Conservation (phyloP, 2,329 filamentous ascomycete genomes). For the Fusarium aywerte region DNA sequence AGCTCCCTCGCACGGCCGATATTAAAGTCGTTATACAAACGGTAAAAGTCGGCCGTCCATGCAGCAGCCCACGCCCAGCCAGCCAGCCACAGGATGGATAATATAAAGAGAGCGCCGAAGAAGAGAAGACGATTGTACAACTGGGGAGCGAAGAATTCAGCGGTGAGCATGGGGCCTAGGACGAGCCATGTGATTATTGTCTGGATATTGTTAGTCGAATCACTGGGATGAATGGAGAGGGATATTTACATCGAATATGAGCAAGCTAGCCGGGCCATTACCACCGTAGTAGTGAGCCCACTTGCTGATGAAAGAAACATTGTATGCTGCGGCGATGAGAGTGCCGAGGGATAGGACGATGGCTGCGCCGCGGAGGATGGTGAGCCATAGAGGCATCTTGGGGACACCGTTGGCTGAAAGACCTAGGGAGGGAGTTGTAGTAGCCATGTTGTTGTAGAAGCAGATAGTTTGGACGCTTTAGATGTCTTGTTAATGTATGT, state of each 20-base stretch:
- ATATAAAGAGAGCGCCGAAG: slow-evolving; percentile 51
- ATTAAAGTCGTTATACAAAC: slow-evolving; percentile 37
- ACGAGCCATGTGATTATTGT: slow-evolving; percentile 55
- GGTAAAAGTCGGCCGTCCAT: slow-evolving; percentile 47
- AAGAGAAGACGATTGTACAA: slow-evolving; percentile 52
- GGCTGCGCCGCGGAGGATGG: slow-evolving; percentile 53
- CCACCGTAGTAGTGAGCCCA: slow-evolving; percentile 38
- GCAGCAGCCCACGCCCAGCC: slow-evolving; percentile 53
- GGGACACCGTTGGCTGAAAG: slow-evolving; percentile 54
- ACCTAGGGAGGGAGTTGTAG: slow-evolving; percentile 37
- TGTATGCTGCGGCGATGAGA: slow-evolving; percentile 55
- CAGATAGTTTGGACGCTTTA: not conserved
- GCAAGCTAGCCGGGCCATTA: slow-evolving; percentile 54
- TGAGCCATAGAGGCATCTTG: slow-evolving; percentile 51
- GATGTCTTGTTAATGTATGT: not conserved
- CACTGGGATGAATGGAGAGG: slow-evolving; percentile 16
- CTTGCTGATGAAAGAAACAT: slow-evolving; percentile 50
- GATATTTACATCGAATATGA: slow-evolving; percentile 59
- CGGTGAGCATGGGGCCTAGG: slow-evolving; percentile 52
- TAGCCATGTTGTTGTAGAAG: slow-evolving; percentile 14
- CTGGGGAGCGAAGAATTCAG: slow-evolving; percentile 52
- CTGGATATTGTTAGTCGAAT: slow-evolving; percentile 44
- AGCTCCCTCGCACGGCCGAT: slow-evolving; percentile 32
- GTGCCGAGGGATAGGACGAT: slow-evolving; percentile 54
- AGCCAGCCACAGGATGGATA: slow-evolving; percentile 58